Percentiles rank a stretch among this genome's conserved stretches.
These are phyloP conservation scores for Leersia perrieri DNA, from an alignment of 176 grass and related monocot species.

Conservation along the genomic window DNA sequence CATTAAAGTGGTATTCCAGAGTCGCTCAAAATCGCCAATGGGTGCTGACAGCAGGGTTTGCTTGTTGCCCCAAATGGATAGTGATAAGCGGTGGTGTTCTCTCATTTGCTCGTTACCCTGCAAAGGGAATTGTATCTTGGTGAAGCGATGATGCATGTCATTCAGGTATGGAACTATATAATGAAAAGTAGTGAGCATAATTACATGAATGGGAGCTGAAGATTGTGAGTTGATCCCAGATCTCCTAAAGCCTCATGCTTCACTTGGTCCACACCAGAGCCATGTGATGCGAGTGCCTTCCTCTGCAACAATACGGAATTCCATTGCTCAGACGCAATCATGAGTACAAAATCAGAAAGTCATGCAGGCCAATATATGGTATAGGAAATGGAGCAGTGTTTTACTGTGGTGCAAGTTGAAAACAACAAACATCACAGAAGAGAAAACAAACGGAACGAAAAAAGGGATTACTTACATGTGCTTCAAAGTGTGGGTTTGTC, in stretches of 20 bases:
- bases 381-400: background rate
- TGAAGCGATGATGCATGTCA: background rate
- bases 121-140: background rate
- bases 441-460: background rate
- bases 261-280: constrained; percentile 20
- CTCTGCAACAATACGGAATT: constrained; percentile 42
- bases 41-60: background rate
- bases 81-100: background rate
- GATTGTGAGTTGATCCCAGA: constrained; percentile 11
- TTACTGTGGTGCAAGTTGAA: background rate
- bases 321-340: constrained; percentile 11
- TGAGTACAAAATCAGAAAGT: background rate
- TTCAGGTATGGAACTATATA: background rate
- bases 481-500: constrained; percentile 75
- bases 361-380: background rate
- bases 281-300: constrained; percentile 44
- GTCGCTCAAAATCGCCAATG: background rate
- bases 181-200: background rate
- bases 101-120: constrained; percentile 40
- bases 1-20: background rate
- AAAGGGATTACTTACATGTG: constrained; percentile 54
- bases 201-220: constrained; percentile 50
- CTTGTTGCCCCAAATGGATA: background rate
- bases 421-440: background rate
- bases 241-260: constrained; percentile 1